These are phyloP conservation scores for Dillenia suffruticosa DNA, from an alignment of 164 flowering plant species.

Conservation along the genomic window DNA sequence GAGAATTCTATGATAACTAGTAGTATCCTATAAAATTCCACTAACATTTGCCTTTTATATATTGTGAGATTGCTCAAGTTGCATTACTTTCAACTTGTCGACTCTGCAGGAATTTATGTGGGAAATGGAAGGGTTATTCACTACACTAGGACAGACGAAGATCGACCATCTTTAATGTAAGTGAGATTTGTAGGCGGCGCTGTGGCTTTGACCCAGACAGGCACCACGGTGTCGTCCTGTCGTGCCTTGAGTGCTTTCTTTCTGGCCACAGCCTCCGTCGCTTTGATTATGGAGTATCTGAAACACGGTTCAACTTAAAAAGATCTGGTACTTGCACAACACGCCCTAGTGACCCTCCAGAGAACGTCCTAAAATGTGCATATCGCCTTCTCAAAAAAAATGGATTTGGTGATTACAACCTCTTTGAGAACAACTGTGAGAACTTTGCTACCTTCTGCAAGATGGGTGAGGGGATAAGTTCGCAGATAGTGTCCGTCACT, in stretches of 20 bases:
- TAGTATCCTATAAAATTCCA: no score
- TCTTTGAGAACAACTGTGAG: neutral
- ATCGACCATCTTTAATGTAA: neutral
- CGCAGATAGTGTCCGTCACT: neutral
- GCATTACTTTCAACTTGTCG: neutral
- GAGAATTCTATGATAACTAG: no score
- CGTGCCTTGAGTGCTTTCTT: neutral
- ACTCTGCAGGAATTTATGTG: neutral
- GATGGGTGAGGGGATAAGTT: neutral
- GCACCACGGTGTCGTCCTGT: neutral
- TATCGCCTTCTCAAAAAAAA: neutral
- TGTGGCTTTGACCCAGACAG: neutral
- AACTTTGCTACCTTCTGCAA: neutral
- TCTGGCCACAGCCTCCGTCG: neutral
- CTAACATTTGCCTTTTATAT: no score
- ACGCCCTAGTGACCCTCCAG: neutral
- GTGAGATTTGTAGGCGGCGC: neutral
- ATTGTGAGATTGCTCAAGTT: neutral
- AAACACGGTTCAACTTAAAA: neutral
- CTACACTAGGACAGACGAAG: neutral
- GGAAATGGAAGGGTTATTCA: neutral
- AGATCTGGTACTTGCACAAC: neutral
- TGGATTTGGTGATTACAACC: neutral
- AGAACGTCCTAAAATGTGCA: neutral
- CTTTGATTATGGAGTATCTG: neutral